Conservation (phyloP, 176 grass and related monocot species). For the Cenchrus fungigraminus region DNA sequence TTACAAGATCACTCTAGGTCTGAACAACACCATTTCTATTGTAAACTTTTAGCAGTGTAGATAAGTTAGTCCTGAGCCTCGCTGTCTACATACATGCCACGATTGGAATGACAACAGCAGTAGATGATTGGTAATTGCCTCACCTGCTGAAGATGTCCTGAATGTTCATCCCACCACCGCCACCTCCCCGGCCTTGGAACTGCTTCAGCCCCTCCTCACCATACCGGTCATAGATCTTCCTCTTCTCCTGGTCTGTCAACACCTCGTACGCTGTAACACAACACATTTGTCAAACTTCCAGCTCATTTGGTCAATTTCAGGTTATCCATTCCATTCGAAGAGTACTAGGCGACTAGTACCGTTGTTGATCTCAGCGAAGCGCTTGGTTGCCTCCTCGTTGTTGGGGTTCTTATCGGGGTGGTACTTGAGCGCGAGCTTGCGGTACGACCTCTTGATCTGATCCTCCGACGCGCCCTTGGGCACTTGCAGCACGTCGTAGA, state of each 20-base stretch:
- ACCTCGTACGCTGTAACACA: conserved; percentile 81
- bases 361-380: conserved; percentile 91
- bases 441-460: conserved; percentile 97
- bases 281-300: not conserved
- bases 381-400: conserved; percentile 95
- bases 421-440: conserved; percentile 98
- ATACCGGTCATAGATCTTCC: conserved; percentile 93
- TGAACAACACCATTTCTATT: not conserved
- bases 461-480: conserved; percentile 90
- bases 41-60: not conserved
- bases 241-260: conserved; percentile 89
- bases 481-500: conserved; percentile 93
- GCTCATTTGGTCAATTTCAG: not conserved
- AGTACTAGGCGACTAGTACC: conserved; percentile 41
- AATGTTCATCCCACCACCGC: conserved; percentile 85
- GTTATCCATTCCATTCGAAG: not conserved
- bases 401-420: conserved; percentile 94
- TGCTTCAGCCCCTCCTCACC: conserved; percentile 96
- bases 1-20: no score
- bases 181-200: conserved; percentile 63
- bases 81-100: not conserved
- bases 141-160: conserved; percentile 93
- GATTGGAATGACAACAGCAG: not conserved
- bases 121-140: not conserved
- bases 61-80: not conserved